A percentile compares a stretch with the other conserved stretches of the same genome.
Conservation (phyloP, 2,329 filamentous ascomycete species). For the Claviceps humidiphila region DNA sequence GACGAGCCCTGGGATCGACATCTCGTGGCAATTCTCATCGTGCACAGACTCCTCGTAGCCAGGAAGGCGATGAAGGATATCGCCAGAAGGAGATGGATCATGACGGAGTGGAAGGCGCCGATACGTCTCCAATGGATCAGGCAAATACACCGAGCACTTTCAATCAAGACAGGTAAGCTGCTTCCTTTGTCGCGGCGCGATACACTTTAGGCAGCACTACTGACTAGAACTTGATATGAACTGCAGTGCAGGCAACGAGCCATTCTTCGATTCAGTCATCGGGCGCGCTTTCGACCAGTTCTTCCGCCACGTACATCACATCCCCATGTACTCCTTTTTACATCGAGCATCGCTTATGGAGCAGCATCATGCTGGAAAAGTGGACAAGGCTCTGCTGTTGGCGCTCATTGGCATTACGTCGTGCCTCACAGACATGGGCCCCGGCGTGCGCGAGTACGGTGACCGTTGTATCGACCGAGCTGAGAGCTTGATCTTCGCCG, state of each 20-base stretch:
- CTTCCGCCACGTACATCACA: constrained; percentile 45
- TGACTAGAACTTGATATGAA: background rate
- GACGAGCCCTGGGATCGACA: constrained; percentile 21
- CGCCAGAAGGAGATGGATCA: constrained; percentile 2
- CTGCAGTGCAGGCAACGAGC: constrained; percentile 23
- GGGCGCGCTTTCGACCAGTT: constrained; percentile 42
- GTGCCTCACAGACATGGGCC: constrained; percentile 40
- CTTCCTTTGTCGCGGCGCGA: background rate
- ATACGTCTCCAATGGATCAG: constrained; percentile 21
- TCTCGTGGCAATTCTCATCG: constrained; percentile 11
- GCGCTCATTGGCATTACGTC: constrained; percentile 43
- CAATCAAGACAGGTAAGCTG: constrained; percentile 21
- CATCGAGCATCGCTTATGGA: constrained; percentile 48
- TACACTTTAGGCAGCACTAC: background rate
- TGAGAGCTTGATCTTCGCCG: constrained; percentile 36
- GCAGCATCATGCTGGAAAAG: constrained; percentile 41
- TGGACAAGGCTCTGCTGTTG: constrained; percentile 40
- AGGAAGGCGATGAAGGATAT: constrained; percentile 18
- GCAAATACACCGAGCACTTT: constrained; percentile 21
- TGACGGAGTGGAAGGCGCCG: constrained; percentile 21
- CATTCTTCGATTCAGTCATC: constrained; percentile 35
- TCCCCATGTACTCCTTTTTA: constrained; percentile 44
- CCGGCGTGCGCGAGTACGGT: constrained; percentile 37
- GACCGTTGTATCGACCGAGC: constrained; percentile 41
- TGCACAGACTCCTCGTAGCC: constrained; percentile 19